Conservation (phyloP, 2,329 filamentous ascomycete genomes). For the Hypoxylon sp. region DNA sequence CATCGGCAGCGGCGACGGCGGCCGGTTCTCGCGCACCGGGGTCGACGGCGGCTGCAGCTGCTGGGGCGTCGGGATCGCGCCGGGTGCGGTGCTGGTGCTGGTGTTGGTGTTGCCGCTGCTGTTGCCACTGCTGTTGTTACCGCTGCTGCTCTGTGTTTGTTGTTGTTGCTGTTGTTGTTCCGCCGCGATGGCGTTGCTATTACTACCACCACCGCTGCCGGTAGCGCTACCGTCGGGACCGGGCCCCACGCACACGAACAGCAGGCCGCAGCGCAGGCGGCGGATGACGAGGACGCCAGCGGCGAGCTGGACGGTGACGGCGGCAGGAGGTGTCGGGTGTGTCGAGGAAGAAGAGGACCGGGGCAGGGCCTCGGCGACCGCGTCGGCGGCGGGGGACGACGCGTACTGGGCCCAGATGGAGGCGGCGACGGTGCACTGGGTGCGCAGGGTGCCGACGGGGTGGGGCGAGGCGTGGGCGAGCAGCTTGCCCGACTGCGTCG, state of each 20-base stretch:
- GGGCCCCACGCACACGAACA: slow-evolving; percentile 68
- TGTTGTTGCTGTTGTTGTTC: background rate
- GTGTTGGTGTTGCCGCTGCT: no score
- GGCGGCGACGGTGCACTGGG: slow-evolving; percentile 69
- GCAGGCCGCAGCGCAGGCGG: slow-evolving; percentile 63
- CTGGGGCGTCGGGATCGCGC: slow-evolving; percentile 33
- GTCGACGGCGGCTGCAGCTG: background rate
- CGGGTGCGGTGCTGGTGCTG: no score
- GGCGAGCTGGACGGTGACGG: slow-evolving; percentile 66
- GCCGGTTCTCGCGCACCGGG: slow-evolving; percentile 25
- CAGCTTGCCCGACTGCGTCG: slow-evolving; percentile 67
- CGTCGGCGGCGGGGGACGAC: slow-evolving; percentile 49
- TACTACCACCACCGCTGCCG: background rate
- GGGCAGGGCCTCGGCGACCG: slow-evolving; percentile 52
- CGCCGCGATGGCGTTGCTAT: background rate
- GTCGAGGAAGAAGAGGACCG: slow-evolving; percentile 37
- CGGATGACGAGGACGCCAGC: slow-evolving; percentile 67
- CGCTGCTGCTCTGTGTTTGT: no score
- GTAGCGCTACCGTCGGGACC: slow-evolving; percentile 39
- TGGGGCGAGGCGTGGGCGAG: slow-evolving; percentile 67
- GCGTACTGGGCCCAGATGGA: slow-evolving; percentile 68
- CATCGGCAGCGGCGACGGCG: slow-evolving; percentile 45
- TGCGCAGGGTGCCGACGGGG: slow-evolving; percentile 64
- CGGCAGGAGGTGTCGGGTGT: slow-evolving; percentile 43
- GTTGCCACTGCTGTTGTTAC: no score